phyloP scores from a whole-genome alignment of 495 filamentous ascomycete species.

The Penicillium ochrochloron region DNA sequence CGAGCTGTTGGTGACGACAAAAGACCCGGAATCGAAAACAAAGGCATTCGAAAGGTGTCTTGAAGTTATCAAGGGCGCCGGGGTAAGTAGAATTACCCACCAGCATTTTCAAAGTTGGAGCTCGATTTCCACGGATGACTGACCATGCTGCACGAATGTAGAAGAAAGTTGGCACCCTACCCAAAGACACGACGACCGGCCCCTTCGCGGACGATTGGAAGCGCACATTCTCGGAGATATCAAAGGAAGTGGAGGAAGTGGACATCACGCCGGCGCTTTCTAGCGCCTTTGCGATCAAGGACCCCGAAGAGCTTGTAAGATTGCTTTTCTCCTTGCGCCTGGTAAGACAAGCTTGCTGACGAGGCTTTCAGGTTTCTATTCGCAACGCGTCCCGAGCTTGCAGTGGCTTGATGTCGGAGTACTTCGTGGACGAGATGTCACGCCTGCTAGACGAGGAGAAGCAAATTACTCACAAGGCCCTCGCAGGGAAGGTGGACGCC shows the following conservation, averaged over 20 bases:
- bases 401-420: constrained; percentile 87
- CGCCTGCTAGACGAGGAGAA: constrained; percentile 92
- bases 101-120: neutral
- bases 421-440: constrained; percentile 98
- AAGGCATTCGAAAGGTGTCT: constrained; percentile 82
- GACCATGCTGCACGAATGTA: constrained; percentile 32
- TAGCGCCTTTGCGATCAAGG: constrained; percentile 90
- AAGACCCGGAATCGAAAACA: constrained; percentile 85
- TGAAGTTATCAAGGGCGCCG: constrained; percentile 83
- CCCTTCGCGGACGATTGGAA: constrained; percentile 98
- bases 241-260: constrained; percentile 85
- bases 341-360: constrained; percentile 14
- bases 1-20: constrained; percentile 86
- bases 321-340: neutral
- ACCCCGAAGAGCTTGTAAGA: constrained; percentile 84
- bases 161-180: constrained; percentile 86
- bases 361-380: constrained; percentile 68
- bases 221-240: constrained; percentile 71
- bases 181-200: constrained; percentile 81
- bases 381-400: constrained; percentile 91
- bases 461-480: constrained; percentile 86
- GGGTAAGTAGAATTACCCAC: constrained; percentile 59
- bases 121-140: neutral
- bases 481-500: constrained; percentile 80
- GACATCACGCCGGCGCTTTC: constrained; percentile 84